These are phyloP conservation scores for Pseudoperonospora humuli DNA, from an alignment of 352 stramenopile species.

Conservation along the genomic window DNA sequence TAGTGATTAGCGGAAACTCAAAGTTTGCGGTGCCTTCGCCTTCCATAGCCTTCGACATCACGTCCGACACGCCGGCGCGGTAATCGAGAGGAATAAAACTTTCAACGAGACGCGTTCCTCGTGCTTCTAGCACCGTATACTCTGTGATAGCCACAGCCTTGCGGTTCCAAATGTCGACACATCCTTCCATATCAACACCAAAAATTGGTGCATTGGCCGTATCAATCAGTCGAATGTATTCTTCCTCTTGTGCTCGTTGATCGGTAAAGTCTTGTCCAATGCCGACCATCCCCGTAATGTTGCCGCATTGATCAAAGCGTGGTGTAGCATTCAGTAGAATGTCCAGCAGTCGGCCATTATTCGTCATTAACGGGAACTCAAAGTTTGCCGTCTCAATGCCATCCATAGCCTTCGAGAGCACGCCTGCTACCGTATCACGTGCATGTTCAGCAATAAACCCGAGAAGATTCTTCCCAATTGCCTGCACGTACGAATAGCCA, in stretches of 20 bases:
- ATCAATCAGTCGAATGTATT: constrained; percentile 84
- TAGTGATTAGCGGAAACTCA: constrained; percentile 84
- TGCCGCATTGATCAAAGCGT: constrained; percentile 55
- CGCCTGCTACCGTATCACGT: constrained; percentile 49
- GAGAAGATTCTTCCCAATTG: constrained; percentile 71
- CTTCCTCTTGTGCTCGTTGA: constrained; percentile 75
- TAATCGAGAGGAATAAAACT: constrained; percentile 84
- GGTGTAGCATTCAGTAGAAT: constrained; percentile 80
- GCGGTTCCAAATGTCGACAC: constrained; percentile 88
- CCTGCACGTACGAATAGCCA: constrained; percentile 82
- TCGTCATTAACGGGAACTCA: constrained; percentile 79
- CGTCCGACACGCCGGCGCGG: constrained; percentile 41
- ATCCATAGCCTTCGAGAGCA: constrained; percentile 55
- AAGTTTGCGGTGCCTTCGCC: constrained; percentile 75
- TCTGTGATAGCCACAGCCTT: constrained; percentile 87
- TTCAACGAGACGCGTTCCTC: constrained; percentile 83
- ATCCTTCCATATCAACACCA: constrained; percentile 73
- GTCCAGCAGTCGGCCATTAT: constrained; percentile 51
- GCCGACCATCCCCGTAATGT: constrained; percentile 69
- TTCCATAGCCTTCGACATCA: constrained; percentile 56
- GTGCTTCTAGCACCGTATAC: constrained; percentile 85
- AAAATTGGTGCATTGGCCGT: constrained; percentile 89
- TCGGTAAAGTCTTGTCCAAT: constrained; percentile 83
- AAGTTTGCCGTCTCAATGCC: constrained; percentile 76
- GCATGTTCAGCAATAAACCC: constrained; percentile 65